phyloP scores from a whole-genome alignment of 768 basidiomycete genomes.

The Lentinus tigrinus region DNA sequence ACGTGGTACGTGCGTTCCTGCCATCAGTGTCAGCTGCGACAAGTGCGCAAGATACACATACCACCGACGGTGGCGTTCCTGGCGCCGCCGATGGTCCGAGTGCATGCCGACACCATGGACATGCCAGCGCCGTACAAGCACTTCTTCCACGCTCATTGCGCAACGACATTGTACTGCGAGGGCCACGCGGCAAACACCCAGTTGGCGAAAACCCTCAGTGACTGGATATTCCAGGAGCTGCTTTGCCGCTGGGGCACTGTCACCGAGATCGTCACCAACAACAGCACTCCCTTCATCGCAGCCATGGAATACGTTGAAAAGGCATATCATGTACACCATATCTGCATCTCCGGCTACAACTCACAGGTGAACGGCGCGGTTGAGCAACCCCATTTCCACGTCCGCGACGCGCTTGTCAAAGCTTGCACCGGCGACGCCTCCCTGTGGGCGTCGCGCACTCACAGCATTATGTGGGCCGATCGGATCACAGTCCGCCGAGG shows the following conservation, averaged over 20 bases:
- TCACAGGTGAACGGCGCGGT: conserved; percentile 39
- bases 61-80: conserved; percentile 21
- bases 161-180: conserved; percentile 34
- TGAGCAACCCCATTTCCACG: conserved; percentile 30
- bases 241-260: conserved; percentile 40
- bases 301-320: conserved; percentile 22
- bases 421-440: conserved; percentile 29
- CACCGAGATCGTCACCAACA: conserved; percentile 40
- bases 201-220: conserved; percentile 25
- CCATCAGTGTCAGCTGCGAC: conserved; percentile 37
- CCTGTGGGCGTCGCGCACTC: conserved; percentile 30
- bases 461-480: conserved; percentile 35
- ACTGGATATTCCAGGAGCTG: conserved; percentile 36
- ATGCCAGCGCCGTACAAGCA: conserved; percentile 33
- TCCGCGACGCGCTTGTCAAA: conserved; percentile 36
- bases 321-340: conserved; percentile 34
- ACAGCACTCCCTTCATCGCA: conserved; percentile 31
- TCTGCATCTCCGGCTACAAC: conserved; percentile 42
- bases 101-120: conserved; percentile 41
- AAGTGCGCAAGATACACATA: conserved; percentile 19
- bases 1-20: conserved; percentile 30
- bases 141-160: conserved; percentile 37
- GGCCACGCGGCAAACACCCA: conserved; percentile 28
- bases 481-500: conserved; percentile 25
- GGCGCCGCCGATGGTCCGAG: conserved; percentile 30